phyloP scores from a whole-genome alignment of 1,284 basidiomycete species.

The Heterobasidion irregulare region DNA sequence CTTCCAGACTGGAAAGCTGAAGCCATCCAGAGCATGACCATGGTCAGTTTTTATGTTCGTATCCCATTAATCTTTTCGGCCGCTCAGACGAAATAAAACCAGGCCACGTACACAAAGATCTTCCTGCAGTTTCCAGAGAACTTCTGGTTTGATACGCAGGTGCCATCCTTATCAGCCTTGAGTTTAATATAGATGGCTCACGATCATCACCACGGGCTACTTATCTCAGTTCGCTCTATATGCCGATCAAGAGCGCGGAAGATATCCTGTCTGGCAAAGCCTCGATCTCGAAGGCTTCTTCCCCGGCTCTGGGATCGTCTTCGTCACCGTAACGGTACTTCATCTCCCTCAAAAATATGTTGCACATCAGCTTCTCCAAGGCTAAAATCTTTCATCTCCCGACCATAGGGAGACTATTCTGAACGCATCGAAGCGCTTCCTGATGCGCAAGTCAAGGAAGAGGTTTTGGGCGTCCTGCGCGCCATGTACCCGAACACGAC shows the following conservation, averaged over 20 bases:
- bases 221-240: constrained; percentile 47
- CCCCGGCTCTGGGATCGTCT: constrained; percentile 52
- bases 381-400: constrained; percentile 17
- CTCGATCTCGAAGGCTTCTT: constrained; percentile 53
- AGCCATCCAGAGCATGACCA: constrained; percentile 56
- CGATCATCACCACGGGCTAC: background rate
- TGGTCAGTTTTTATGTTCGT: constrained; percentile 31
- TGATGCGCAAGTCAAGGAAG: constrained; percentile 36
- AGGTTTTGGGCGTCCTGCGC: constrained; percentile 46
- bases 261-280: constrained; percentile 66
- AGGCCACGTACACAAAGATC: constrained; percentile 64
- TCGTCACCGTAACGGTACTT: constrained; percentile 58
- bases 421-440: constrained; percentile 47
- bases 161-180: constrained; percentile 13
- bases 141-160: constrained; percentile 67
- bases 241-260: constrained; percentile 53
- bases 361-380: background rate
- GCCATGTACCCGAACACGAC: constrained; percentile 43
- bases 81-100: background rate
- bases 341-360: background rate
- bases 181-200: background rate
- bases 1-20: constrained; percentile 60
- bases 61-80: background rate
- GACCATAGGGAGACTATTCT: constrained; percentile 44
- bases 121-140: constrained; percentile 57